Evolutionary conservation across 768 basidiomycete species (phyloP).

Genomic region (Psilocybe cyanescens): DNA sequence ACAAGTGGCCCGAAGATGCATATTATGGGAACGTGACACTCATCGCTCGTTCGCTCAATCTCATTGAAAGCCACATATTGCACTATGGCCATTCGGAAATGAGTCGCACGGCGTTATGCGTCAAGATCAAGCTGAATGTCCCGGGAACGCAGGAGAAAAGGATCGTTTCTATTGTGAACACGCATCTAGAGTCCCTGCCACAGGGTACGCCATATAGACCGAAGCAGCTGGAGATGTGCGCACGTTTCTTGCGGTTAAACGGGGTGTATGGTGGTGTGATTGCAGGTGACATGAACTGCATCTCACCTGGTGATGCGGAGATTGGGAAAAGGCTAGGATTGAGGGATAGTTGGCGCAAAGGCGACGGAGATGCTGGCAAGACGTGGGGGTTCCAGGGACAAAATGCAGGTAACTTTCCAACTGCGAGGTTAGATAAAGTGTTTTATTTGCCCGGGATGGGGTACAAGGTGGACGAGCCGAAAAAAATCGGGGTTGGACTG

Average conservation of each 20-base stretch:
- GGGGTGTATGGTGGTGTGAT: constrained; percentile 62
- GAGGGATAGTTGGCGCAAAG: constrained; percentile 60
- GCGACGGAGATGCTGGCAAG: constrained; percentile 48
- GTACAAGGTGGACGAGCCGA: constrained; percentile 55
- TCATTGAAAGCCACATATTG: constrained; percentile 52
- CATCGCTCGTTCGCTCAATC: constrained; percentile 56
- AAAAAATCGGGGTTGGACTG: constrained; percentile 59
- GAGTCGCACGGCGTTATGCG: constrained; percentile 55
- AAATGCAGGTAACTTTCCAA: constrained; percentile 41
- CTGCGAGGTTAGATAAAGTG: constrained; percentile 68
- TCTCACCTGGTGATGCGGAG: constrained; percentile 46
- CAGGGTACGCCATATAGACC: constrained; percentile 44
- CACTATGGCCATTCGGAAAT: constrained; percentile 55
- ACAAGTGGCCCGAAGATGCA: constrained; percentile 56
- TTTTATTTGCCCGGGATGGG: constrained; percentile 55
- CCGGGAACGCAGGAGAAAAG: constrained; percentile 34
- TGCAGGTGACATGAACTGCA: constrained; percentile 76
- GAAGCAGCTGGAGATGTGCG: constrained; percentile 56
- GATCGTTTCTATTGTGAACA: constrained; percentile 68
- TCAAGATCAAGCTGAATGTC: constrained; percentile 28
- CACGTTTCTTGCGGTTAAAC: constrained; percentile 50
- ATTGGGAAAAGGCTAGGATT: constrained; percentile 52
- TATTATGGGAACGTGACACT: constrained; percentile 75
- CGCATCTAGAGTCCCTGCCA: constrained; percentile 72
- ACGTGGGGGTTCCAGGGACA: constrained; percentile 77